phyloP scores from a whole-genome alignment of 495 filamentous ascomycete genomes.

The Tuber aestivum region DNA sequence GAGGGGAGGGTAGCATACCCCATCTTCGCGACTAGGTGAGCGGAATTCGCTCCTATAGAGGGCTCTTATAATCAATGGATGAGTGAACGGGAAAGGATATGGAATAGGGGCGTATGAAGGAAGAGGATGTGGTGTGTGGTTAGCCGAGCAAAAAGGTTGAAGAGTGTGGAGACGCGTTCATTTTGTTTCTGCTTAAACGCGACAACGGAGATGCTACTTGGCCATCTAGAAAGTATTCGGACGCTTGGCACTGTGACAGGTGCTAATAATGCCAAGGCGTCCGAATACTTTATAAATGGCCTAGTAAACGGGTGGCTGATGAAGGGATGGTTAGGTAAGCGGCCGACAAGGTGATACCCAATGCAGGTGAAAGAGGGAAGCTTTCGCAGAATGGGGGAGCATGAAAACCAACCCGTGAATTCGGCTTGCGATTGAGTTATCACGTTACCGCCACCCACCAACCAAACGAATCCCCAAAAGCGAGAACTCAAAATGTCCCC shows the following conservation, averaged over 20 bases:
- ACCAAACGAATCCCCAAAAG: not conserved
- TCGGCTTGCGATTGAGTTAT: not conserved
- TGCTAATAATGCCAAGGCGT: too few species aligned
- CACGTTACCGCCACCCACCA: not conserved
- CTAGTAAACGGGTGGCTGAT: not conserved
- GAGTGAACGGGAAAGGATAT: not conserved
- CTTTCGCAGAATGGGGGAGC: not conserved
- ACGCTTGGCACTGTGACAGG: too few species aligned
- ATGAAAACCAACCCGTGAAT: not conserved
- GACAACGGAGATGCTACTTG: not conserved
- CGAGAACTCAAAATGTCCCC: constrained; percentile 20
- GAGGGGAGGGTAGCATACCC: not conserved
- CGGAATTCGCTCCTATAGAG: not conserved
- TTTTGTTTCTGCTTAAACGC: not conserved
- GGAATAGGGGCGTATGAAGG: not conserved
- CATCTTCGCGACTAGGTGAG: not conserved
- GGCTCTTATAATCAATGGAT: not conserved
- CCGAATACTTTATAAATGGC: too few species aligned
- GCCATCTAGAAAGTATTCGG: too few species aligned
- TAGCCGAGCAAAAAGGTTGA: not conserved
- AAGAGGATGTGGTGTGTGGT: not conserved
- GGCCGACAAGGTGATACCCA: not conserved
- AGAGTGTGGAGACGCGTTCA: constrained; percentile 4
- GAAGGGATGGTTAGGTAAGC: not conserved
- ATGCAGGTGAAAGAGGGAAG: not conserved